Base-by-base conservation (phyloP, 2,329 filamentous ascomycete species). In the Alternaria sp. region DNA sequence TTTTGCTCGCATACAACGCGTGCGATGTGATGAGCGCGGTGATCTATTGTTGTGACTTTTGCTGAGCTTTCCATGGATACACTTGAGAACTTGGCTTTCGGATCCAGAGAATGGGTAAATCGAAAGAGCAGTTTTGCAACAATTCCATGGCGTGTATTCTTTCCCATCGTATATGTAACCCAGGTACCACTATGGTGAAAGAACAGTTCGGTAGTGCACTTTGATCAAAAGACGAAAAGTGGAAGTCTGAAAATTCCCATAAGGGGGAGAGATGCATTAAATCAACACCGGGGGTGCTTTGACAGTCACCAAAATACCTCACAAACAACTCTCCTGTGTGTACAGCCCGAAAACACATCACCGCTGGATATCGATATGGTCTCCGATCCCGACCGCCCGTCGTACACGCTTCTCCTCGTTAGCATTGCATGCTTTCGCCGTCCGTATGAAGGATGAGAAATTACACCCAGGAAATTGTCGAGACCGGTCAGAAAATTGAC, bases 321-420 rank as follows among this genome's bases (percentile, higher is more conserved):
- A 40, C 3, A 1, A n/a, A 40, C 2, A n/a, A 17, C 32, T 2
- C 1, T 10, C 9, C 4, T 17, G 32, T 40, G 4, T 4, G 0
- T 40, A 40, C 4, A 17, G 8, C 32, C 2, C 8, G 4, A 40
- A 40, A 3, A 17, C 5, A 40, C 4, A 40, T 10, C 32, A 5
- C 32, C 32, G 15, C 15, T 40, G 32, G 1, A 40, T n/a, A n/a
- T 40, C 2, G 4, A 40, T 40, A 40, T 40, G 32, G 15, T 40
- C 32, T 30, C 5, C 28, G 12, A 13, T 13, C 2, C 6, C 12
- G 28, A 2, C 12, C 6, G 2, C 28, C 13, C 32, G 15, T 36
- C 32, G 4, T 40, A 40, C 5, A n/a, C 15, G 15, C 9, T 1
- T 40, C 32, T 5, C 32, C 15, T 3, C 15, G 1, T 40, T 1